Conservation (phyloP, 495 filamentous ascomycete species). For the Penicillium odoratum region DNA sequence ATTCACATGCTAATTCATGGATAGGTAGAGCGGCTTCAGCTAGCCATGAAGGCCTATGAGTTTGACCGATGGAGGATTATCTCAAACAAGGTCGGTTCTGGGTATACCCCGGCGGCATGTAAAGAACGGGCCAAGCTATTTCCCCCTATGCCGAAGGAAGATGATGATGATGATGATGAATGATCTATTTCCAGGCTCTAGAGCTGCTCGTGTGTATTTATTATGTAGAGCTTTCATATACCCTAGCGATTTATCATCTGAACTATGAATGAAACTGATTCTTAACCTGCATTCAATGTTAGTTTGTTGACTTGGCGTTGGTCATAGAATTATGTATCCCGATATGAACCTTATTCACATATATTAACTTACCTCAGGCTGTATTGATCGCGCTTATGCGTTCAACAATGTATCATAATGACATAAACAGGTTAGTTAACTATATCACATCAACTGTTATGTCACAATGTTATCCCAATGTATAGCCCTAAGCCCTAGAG, state of each 20-base stretch:
- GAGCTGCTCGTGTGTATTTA: background rate
- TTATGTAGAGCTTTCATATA: background rate
- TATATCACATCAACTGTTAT: background rate
- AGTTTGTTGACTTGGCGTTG: no score
- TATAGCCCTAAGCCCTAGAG: conserved; percentile 35
- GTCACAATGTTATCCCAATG: background rate
- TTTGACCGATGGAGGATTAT: conserved; percentile 88
- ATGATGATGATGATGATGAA: background rate
- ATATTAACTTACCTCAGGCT: no score
- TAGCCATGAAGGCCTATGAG: conserved; percentile 83
- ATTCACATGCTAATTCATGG: conserved; percentile 1
- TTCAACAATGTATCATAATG: background rate
- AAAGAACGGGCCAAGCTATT: conserved; percentile 66
- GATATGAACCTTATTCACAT: no score
- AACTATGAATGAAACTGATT: no score
- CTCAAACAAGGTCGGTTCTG: conserved; percentile 80
- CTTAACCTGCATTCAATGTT: no score
- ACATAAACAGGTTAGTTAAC: background rate
- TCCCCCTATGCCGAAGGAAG: background rate
- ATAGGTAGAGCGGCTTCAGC: conserved; percentile 75
- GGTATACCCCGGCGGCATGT: conserved; percentile 82
- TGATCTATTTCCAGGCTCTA: background rate
- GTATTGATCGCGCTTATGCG: background rate
- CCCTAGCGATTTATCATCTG: no score
- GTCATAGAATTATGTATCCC: no score